Evolutionary conservation across 2,329 filamentous ascomycete species (phyloP), one percentile per base, ranked within the genome.

Genomic region (Venturia carpophila): DNA sequence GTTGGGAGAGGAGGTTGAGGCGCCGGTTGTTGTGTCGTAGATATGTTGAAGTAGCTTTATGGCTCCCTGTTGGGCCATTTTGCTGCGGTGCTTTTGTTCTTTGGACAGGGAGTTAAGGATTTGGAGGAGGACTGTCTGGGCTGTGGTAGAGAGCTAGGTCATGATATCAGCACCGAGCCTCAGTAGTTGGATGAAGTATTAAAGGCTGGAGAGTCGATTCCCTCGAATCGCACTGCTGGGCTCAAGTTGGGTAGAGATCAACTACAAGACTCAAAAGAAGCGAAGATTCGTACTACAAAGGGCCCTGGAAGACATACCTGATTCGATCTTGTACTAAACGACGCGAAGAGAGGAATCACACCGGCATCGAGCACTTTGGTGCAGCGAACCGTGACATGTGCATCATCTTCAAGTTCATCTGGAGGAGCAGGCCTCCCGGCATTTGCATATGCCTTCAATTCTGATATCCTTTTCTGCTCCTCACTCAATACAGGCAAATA

Each of bases 391-490:
- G 84, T 81, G 42, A 96, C 92, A 69, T 90, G 86, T 1, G 87
- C 81, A 66, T 96, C 87, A 67, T 92, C 85, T 66, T 94, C 87
- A 0, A 95, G 79, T 9, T 85, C 84, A 71, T 92, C 85, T 0
- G 83, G 79, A 2, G 82, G 78, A 0, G 80, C 73, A 1, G 79
- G 75, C 71, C 91, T 92, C 5, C 87, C 87, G 0, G 91, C 89
- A 72, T 96, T 91, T 17, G 94, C 94, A 71, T 97, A 99, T 1
- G 92, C 91, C 79, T 96, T 97, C 56, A 99, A 83, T 74, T 99
- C 90, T 6, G 84, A 84, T 79, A 99, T 91, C 72, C 90, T 91
- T 78, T 93, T 94, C 71, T 97, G 89, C 75, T 99, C 94, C 68
- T 97, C 93, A 0, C 91, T 88, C 49, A 92, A 80, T 9, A 80